phyloP scores from a whole-genome alignment of 1,139 yeast species.

The Debaryomycetaceae sp. region DNA sequence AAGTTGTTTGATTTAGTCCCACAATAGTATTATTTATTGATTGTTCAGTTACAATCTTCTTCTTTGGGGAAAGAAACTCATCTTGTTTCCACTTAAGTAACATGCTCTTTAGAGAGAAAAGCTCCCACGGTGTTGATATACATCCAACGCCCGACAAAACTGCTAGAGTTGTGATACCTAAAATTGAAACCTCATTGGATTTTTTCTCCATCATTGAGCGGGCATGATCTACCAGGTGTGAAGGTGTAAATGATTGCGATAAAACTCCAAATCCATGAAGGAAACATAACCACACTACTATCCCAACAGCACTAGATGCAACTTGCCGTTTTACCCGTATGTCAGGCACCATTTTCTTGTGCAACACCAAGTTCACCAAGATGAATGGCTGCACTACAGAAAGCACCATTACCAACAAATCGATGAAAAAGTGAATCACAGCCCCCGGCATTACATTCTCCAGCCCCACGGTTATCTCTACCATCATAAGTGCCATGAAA shows the following conservation, averaged over 20 bases:
- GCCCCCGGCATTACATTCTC: conserved; percentile 19
- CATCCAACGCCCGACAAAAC: conserved; percentile 73
- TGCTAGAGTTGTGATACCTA: conserved; percentile 74
- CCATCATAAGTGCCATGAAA: conserved; percentile 34
- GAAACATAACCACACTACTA: conserved; percentile 29
- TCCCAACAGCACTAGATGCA: conserved; percentile 11
- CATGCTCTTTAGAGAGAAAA: conserved; percentile 11
- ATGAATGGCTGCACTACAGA: conserved; percentile 34
- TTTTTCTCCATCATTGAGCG: conserved; percentile 35
- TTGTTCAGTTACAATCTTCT: conserved; percentile 11
- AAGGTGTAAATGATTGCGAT: conserved; percentile 26
- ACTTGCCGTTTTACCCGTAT: conserved; percentile 5
- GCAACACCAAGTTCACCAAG: conserved; percentile 27
- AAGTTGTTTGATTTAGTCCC: conserved; percentile 38
- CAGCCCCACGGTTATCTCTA: conserved; percentile 31
- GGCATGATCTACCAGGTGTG: conserved; percentile 13
- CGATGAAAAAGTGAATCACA: conserved; percentile 31
- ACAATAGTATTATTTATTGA: conserved; percentile 31
- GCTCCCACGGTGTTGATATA: conserved; percentile 54
- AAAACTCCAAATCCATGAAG: conserved; percentile 37
- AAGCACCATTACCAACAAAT: conserved; percentile 29
- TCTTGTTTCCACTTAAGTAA: conserved; percentile 3
- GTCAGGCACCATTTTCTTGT: conserved; percentile 24
- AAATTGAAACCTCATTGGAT: conserved; percentile 61
- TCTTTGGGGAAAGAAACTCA: conserved; percentile 2